These are phyloP conservation scores for Lumnitzera littorea DNA, from an alignment of 345 rosid genomes.

Conservation along the genomic window DNA sequence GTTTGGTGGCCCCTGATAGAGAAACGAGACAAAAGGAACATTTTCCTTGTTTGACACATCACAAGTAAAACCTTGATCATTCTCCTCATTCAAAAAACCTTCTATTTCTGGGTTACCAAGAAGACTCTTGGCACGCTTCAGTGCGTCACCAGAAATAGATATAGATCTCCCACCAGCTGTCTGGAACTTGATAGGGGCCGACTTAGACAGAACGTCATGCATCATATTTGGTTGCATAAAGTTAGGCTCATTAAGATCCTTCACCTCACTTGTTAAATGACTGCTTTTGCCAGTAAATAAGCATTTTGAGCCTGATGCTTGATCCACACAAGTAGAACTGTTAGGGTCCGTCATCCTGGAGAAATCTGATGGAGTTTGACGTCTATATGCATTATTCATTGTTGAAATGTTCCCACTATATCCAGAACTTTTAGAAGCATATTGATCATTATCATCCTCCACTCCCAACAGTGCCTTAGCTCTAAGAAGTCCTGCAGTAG, in stretches of 20 bases:
- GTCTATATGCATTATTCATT: constrained; percentile 13
- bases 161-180: constrained; percentile 88
- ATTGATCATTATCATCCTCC: constrained; percentile 31
- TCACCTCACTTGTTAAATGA: constrained; percentile 20
- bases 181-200: constrained; percentile 63
- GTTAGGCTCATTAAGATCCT: constrained; percentile 17
- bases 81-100: constrained; percentile 36
- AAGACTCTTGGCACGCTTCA: constrained; percentile 81
- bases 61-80: constrained; percentile 21
- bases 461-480: constrained; percentile 66
- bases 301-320: constrained; percentile 21
- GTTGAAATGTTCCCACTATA: constrained; percentile 16
- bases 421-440: constrained; percentile 25
- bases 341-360: constrained; percentile 13
- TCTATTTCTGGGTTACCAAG: constrained; percentile 87
- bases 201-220: constrained; percentile 26
- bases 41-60: constrained; percentile 34
- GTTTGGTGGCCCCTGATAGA: constrained; percentile 32
- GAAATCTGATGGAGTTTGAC: constrained; percentile 13
- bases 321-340: constrained; percentile 14
- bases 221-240: constrained; percentile 17
- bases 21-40: constrained; percentile 18
- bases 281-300: constrained; percentile 19
- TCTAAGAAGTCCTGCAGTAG: constrained; percentile 61
- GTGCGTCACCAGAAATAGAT: constrained; percentile 78